phyloP scores from a whole-genome alignment of 1,284 basidiomycete species.

The Puccinia coronata region DNA sequence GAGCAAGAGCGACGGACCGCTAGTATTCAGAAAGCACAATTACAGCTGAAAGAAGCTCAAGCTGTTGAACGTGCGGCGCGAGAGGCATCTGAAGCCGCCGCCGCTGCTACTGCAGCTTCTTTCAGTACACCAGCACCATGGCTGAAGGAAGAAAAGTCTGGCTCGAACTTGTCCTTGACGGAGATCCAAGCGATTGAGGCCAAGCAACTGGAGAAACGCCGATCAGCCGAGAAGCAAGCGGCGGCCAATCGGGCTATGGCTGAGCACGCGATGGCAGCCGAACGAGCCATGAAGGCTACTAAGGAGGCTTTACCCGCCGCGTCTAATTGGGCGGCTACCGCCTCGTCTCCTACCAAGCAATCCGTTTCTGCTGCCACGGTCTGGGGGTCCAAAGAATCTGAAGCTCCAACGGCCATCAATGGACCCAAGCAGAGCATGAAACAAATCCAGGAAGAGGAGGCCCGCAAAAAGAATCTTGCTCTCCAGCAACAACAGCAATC shows the following conservation, averaged over 20 bases:
- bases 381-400: constrained; percentile 41
- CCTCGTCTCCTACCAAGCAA: constrained; percentile 47
- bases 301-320: constrained; percentile 55
- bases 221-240: constrained; percentile 68
- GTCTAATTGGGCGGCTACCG: constrained; percentile 30
- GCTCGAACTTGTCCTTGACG: constrained; percentile 63
- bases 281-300: constrained; percentile 49
- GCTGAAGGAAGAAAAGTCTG: constrained; percentile 38
- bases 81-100: constrained; percentile 44
- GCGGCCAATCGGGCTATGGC: constrained; percentile 19
- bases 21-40: constrained; percentile 46
- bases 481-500: constrained; percentile 58
- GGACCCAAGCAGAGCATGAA: constrained; percentile 87
- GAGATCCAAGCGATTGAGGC: constrained; percentile 95
- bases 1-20: constrained; percentile 44
- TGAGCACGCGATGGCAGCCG: constrained; percentile 61
- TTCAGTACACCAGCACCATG: constrained; percentile 41
- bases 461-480: constrained; percentile 57
- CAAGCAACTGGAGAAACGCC: constrained; percentile 71
- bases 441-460: constrained; percentile 96
- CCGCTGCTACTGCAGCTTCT: constrained; percentile 35
- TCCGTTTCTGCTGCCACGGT: neutral
- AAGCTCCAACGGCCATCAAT: neutral
- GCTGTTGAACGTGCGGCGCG: constrained; percentile 45
- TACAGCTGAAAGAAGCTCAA: constrained; percentile 48